Evolutionary conservation across 805 yeast genomes (phyloP), one percentile per base, ranked within the genome.

Genomic region (Scheffersomyces stipitis): DNA sequence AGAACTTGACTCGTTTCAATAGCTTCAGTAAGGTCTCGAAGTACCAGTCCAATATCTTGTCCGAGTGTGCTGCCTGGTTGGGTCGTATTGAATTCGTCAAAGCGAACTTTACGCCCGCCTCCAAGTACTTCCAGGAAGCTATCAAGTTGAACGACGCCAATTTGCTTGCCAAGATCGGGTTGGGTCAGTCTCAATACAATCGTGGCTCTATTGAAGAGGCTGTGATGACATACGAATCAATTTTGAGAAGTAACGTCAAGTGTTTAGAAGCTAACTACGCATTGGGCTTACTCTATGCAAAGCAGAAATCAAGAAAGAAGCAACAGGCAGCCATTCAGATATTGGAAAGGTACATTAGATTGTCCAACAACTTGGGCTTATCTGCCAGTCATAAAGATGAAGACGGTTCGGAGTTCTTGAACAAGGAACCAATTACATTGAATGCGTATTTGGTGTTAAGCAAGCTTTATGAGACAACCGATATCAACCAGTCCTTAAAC

Each of bases 161-260:
- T 49, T 52, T 82, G 3, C 71, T 84, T 15, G 81, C 96, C 0
- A 80, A 80, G 46, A 67, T 90, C 37, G 98, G 96, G 20, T 73
- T 85, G 40, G 96, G 95, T 1, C 95, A 88, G 58, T 76, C 96
- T 2, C 89, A 88, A 54, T 75, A 83, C 36, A 73, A 80, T 36
- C 81, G 90, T 55, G 82, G 81, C 31, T 77, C 84, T 28, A 56
- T 76, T 8, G 89, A 86, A 50, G 97, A 90, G 56, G 93, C 98
- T 9, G 78, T 84, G 46, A 73, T 90, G 45, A 80, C 96, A 0
- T 85, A 87, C 52, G 98, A 91, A 56, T 76, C 78, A 30, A 69
- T 87, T 30, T 73, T 81, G 38, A 80, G 82, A 48, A 66, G 74
- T 13, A 74, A 81, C 50, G 82, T 86, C 15, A 83, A 80, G 52